Evolutionary conservation across 2,329 filamentous ascomycete genomes (phyloP).

Genomic region (Hymenoscyphus occultus): DNA sequence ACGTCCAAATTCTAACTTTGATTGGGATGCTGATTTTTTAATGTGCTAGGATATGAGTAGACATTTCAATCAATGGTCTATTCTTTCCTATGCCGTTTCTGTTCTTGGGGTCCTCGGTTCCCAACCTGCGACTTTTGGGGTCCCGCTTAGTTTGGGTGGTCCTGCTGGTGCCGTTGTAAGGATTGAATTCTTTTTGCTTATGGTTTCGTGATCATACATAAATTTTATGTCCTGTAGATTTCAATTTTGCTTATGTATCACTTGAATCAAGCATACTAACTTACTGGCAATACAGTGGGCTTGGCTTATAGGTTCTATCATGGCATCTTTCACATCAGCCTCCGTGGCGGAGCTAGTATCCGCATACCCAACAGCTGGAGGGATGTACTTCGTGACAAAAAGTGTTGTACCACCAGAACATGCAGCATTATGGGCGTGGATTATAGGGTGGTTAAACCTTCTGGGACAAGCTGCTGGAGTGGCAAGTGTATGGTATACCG

Average conservation of each 20-base stretch:
- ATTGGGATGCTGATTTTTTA: not conserved
- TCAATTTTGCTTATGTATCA: not conserved
- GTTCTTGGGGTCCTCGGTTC: conserved; percentile 64
- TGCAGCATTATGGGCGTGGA: conserved; percentile 61
- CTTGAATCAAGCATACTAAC: not conserved
- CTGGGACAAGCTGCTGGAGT: conserved; percentile 62
- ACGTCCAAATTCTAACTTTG: not conserved
- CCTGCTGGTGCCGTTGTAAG: conserved; percentile 55
- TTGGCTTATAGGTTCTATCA: conserved; percentile 61
- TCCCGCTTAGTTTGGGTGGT: conserved; percentile 56
- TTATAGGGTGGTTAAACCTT: conserved; percentile 66
- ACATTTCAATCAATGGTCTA: conserved; percentile 66
- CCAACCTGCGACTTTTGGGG: conserved; percentile 60
- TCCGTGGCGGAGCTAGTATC: conserved; percentile 65
- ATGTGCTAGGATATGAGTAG: conserved; percentile 52
- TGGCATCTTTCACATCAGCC: conserved; percentile 62
- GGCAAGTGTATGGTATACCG: conserved; percentile 59
- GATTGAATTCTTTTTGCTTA: not conserved
- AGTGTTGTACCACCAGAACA: conserved; percentile 59
- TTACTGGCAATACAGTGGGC: conserved; percentile 44
- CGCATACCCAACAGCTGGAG: conserved; percentile 63
- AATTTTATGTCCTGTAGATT: not conserved
- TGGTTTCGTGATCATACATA: not conserved
- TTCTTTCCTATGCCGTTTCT: conserved; percentile 63
- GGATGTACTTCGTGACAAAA: conserved; percentile 68